A percentile compares a stretch with the other conserved stretches of the same genome.
These are phyloP conservation scores for Neurospora sublineolata DNA, from an alignment of 495 filamentous ascomycete genomes.

Conservation along the genomic window DNA sequence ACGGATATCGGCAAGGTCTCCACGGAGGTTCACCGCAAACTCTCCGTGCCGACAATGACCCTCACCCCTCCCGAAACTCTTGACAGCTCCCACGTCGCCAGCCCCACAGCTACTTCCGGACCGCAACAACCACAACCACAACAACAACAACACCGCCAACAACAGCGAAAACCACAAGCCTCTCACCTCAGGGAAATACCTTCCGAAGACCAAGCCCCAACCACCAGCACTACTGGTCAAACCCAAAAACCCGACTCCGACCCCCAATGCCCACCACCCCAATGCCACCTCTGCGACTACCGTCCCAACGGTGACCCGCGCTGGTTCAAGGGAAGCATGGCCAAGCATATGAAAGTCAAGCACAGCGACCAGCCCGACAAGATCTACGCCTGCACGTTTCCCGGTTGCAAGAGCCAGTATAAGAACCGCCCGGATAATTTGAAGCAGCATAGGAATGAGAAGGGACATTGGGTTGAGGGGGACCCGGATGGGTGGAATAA, in stretches of 20 bases:
- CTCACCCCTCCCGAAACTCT: neutral
- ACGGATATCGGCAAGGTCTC: neutral
- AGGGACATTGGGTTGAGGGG: conserved; percentile 33
- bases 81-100: neutral
- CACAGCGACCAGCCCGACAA: conserved; percentile 31
- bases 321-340: conserved; percentile 43
- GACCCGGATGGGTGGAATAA: conserved; percentile 12
- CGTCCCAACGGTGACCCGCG: conserved; percentile 40
- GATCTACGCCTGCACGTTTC: conserved; percentile 37
- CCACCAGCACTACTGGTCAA: neutral
- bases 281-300: conserved; percentile 38
- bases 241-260: conserved; percentile 26
- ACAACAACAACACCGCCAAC: neutral
- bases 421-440: conserved; percentile 40
- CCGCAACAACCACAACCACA: conserved; percentile 1
- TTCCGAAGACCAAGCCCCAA: conserved; percentile 1
- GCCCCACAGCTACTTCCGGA: neutral
- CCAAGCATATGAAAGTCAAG: conserved; percentile 39
- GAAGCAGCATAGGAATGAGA: conserved; percentile 39
- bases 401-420: conserved; percentile 37
- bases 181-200: neutral
- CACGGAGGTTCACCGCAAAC: neutral
- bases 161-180: conserved; percentile 1
- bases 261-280: conserved; percentile 28
- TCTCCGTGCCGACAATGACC: conserved; percentile 4